These are phyloP conservation scores for Ogataea thermomethanolica DNA, from an alignment of 805 yeast genomes.

Conservation along the genomic window DNA sequence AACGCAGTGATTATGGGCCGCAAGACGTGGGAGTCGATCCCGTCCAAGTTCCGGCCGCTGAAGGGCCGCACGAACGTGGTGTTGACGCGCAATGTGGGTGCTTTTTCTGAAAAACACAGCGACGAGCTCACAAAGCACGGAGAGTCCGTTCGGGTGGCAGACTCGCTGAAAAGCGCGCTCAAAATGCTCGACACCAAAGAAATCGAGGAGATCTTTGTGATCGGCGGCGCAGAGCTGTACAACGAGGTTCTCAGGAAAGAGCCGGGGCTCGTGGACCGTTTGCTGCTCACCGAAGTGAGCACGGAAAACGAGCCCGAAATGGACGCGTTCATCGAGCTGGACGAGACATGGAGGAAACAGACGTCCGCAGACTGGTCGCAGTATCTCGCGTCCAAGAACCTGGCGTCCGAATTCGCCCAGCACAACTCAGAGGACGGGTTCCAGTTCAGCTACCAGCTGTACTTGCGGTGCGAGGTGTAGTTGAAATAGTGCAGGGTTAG, in stretches of 20 bases:
- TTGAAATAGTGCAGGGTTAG: neutral
- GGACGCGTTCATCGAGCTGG: conserved; percentile 65
- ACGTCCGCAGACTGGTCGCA: conserved; percentile 34
- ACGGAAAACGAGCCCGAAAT: conserved; percentile 43
- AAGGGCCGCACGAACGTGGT: conserved; percentile 73
- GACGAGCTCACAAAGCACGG: conserved; percentile 24
- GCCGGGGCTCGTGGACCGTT: conserved; percentile 41
- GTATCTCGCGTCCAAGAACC: conserved; percentile 38
- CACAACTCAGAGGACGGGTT: conserved; percentile 40
- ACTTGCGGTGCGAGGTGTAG: conserved; percentile 6
- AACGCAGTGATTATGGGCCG: conserved; percentile 96
- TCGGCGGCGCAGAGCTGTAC: conserved; percentile 93
- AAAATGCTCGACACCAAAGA: conserved; percentile 26
- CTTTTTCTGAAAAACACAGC: conserved; percentile 23
- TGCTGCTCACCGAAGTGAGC: conserved; percentile 68
- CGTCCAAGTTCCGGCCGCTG: conserved; percentile 77
- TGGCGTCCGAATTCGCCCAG: conserved; percentile 28
- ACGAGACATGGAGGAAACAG: conserved; percentile 37
- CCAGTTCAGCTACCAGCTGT: conserved; percentile 28
- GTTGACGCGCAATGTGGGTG: conserved; percentile 48
- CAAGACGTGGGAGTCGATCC: conserved; percentile 94
- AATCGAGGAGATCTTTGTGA: conserved; percentile 67
- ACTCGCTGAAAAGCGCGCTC: conserved; percentile 45
- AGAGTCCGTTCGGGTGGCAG: conserved; percentile 29
- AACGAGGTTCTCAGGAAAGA: conserved; percentile 37